Conservation (phyloP, 2,329 filamentous ascomycete species). For the Cladosporium sp. region DNA sequence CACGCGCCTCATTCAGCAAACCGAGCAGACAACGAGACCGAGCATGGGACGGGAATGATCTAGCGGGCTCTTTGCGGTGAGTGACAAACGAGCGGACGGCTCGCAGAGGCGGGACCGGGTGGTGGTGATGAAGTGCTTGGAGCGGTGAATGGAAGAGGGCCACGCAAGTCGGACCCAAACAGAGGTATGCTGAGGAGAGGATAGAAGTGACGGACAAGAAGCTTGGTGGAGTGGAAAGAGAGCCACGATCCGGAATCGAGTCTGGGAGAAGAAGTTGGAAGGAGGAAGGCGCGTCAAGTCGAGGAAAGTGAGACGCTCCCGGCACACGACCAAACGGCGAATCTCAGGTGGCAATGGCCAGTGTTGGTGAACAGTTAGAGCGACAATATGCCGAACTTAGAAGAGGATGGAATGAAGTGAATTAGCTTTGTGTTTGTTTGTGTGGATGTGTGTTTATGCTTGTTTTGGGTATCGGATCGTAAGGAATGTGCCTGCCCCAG, state of each 20-base stretch:
- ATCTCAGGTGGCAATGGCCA: background rate
- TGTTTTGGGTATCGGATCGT: background rate
- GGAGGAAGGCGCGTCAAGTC: background rate
- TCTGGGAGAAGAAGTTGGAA: too few relatives aligned
- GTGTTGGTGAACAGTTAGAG: too few relatives aligned
- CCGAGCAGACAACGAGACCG: background rate
- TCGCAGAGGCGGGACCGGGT: background rate
- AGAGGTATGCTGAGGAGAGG: too few relatives aligned
- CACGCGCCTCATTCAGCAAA: background rate
- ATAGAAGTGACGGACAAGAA: background rate
- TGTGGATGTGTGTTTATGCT: conserved; percentile 5
- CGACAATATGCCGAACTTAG: background rate
- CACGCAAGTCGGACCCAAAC: too few relatives aligned
- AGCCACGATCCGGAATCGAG: background rate
- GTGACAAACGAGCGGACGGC: conserved; percentile 4
- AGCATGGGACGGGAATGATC: background rate
- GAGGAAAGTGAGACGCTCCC: background rate
- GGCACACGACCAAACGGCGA: background rate
- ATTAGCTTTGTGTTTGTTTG: too few relatives aligned
- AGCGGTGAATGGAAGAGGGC: background rate
- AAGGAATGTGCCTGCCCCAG: conserved; percentile 6
- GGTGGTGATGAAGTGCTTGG: background rate
- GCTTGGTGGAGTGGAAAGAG: background rate
- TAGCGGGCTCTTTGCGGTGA: background rate
- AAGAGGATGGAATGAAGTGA: too few relatives aligned